Evolutionary conservation across 345 rosid genomes (phyloP), one percentile per base, ranked within the genome.

Genomic region (Toxicodendron radicans): DNA sequence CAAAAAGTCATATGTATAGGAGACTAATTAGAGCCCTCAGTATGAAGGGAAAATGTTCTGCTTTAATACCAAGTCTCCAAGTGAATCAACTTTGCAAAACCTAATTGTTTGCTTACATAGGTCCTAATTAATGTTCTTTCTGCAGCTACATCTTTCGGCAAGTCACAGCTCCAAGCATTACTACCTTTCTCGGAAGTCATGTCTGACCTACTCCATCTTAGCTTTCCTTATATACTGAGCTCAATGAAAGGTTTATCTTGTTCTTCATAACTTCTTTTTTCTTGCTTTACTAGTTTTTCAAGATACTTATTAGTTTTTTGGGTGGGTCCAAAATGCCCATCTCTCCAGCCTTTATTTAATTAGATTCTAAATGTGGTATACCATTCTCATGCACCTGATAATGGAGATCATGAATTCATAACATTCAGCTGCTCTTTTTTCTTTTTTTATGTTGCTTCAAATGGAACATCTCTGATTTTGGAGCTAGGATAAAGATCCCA

Each of bases 111-210:
- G 54, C n/a, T 51, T 51, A 0, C 18, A 16, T 8, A 38, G 43
- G 17, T 12, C 54, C 54, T 49, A 24, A 17, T 46, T 74, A 27
- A 24, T 82, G 59, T 64, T 76, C 56, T 73, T 74, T 73, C 70
- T 79, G 71, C 93, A 95, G 96, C 93, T 61, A 90, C 98, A 30
- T 92, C 94, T 75, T 95, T 87, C 73, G 77, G 76, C 61, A 78
- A 73, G 76, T 91, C 97, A 14, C 87, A 64, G 21, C 75, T 91
- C 76, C 92, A 81, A 77, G 70, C 89, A 71, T 83, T 91, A 68
- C 45, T 81, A 73, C 83, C 94, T 69, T 23, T 95, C 48, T 72
- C 85, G 70, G 86, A 85, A 64, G n/a, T 84, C 81, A 82, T 85
- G 68, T 94, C 92, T 0, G 75, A 79, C 59, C 87, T 76, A 61